Evolutionary conservation across 2,329 filamentous ascomycete species (phyloP).

Genomic region (Clarireedia paspali): DNA sequence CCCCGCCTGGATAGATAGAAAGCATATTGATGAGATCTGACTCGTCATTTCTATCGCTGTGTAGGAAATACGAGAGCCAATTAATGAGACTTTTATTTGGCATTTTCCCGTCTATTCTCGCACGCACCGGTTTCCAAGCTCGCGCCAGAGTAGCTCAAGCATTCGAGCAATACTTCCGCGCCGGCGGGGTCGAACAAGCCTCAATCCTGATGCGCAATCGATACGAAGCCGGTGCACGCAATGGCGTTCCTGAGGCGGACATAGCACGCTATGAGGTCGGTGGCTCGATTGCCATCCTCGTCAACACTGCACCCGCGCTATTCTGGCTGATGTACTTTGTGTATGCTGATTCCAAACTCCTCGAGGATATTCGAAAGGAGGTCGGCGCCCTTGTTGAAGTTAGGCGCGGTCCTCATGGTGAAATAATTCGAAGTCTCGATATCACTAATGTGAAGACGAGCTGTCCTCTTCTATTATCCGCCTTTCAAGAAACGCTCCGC

Average conservation of each 20-base stretch:
- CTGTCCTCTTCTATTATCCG: constrained; percentile 34
- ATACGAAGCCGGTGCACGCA: constrained; percentile 25
- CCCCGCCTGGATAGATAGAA: constrained; percentile 11
- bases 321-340: constrained; percentile 22
- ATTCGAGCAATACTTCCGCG: constrained; percentile 34
- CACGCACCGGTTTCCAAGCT: constrained; percentile 1
- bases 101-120: constrained; percentile 9
- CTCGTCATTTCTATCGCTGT: not conserved
- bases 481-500: constrained; percentile 34
- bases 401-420: not conserved
- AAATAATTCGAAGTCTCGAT: not conserved
- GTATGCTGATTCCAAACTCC: constrained; percentile 14
- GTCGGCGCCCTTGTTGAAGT: not conserved
- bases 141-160: constrained; percentile 15
- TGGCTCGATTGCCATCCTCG: constrained; percentile 33
- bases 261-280: constrained; percentile 32
- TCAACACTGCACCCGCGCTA: constrained; percentile 33
- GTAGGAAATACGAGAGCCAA: constrained; percentile 26
- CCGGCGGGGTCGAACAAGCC: constrained; percentile 31
- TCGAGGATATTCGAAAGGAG: constrained; percentile 26
- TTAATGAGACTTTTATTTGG: constrained; percentile 22
- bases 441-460: constrained; percentile 1
- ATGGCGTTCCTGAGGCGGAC: constrained; percentile 26
- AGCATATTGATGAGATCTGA: constrained; percentile 10
- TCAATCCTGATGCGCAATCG: constrained; percentile 33